Conservation (phyloP, 495 filamentous ascomycete genomes). For the Penicillium paradoxum region DNA sequence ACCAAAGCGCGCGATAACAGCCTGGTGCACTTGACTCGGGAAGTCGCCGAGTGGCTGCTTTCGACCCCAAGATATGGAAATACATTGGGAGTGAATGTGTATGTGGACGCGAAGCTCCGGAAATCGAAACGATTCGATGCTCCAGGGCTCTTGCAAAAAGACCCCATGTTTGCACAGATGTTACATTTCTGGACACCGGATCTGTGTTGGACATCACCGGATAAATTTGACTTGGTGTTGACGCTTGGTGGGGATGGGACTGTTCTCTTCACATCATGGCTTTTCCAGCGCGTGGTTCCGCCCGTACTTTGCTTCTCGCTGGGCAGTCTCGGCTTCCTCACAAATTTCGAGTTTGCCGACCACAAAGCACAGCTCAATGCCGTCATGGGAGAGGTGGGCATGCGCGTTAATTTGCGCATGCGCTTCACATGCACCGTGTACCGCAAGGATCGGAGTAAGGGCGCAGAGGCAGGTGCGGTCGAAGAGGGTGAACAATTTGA, state of each 20-base stretch:
- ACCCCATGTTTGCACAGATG: constrained; percentile 70
- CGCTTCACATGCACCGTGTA: constrained; percentile 95
- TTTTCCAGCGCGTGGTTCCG: constrained; percentile 89
- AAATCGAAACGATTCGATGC: constrained; percentile 82
- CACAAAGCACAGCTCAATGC: constrained; percentile 77
- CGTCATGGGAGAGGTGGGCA: constrained; percentile 86
- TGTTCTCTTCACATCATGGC: constrained; percentile 86
- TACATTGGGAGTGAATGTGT: constrained; percentile 80
- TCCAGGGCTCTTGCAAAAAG: constrained; percentile 62
- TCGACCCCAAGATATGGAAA: constrained; percentile 76
- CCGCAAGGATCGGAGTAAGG: constrained; percentile 49
- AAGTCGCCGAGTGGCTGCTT: constrained; percentile 81
- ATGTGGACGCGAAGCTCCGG: constrained; percentile 86
- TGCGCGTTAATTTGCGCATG: constrained; percentile 94
- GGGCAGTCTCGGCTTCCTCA: constrained; percentile 86
- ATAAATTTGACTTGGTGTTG: constrained; percentile 88
- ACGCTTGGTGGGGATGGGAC: constrained; percentile 92
- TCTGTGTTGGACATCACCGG: constrained; percentile 81
- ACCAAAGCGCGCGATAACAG: constrained; percentile 94
- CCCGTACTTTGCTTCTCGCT: constrained; percentile 85
- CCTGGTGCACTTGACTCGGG: constrained; percentile 77
- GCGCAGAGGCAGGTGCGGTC: constrained; percentile 46
- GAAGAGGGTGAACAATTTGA: constrained; percentile 84
- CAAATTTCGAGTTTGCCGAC: constrained; percentile 80
- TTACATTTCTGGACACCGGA: constrained; percentile 92